Base-by-base conservation (phyloP, 2,329 filamentous ascomycete species). In the Scolecobasidium constrictum region DNA sequence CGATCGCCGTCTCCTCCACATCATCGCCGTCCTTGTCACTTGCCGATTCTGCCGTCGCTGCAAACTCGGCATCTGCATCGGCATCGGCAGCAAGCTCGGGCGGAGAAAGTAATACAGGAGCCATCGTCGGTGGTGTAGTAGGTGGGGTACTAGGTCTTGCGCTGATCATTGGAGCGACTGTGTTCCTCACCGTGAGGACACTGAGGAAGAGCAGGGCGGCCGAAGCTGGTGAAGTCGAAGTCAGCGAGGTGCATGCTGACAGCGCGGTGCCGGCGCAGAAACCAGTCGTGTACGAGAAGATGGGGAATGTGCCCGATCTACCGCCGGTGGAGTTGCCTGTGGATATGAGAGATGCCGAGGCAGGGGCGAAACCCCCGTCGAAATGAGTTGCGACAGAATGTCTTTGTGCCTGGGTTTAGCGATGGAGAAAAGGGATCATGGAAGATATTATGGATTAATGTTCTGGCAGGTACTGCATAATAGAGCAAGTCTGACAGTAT, bases 81-180 rank as follows among this genome's bases (percentile, higher is more conserved):
- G n/a, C 9, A 7, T 31, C 26, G 9, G 9, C 9, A 31, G n/a
- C 9, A 7, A 31, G n/a, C n/a, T 9, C 9, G 9, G 26, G 26
- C 26, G 9, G 9, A 7, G 9, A 7, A 9, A 31, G 20, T 18
- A 31, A 34, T n/a, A 33, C 26, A 16, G 38, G 38, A 31, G 26
- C 38, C 15, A 41, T 41, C 19, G 38, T 28, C 5, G 38, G 38
- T 5, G 38, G 38, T 12, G 33, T 33, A 6, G 23, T 41, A 3
- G 38, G 38, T 18, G 38, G 38, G 9, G 38, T 34, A 6, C 22
- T 33, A 16, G 16, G 11, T 4, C 22, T 41, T 12, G 38, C 38
- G 11, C 7, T n/a, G 4, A 31, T 34, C 3, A 4, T 41, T 9
- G 9, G 26, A 15, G 38, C 22, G 21, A n/a, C 33, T 5, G 26